phyloP scores from a whole-genome alignment of 257 asterid genomes.

The Solanum bukasovii region DNA sequence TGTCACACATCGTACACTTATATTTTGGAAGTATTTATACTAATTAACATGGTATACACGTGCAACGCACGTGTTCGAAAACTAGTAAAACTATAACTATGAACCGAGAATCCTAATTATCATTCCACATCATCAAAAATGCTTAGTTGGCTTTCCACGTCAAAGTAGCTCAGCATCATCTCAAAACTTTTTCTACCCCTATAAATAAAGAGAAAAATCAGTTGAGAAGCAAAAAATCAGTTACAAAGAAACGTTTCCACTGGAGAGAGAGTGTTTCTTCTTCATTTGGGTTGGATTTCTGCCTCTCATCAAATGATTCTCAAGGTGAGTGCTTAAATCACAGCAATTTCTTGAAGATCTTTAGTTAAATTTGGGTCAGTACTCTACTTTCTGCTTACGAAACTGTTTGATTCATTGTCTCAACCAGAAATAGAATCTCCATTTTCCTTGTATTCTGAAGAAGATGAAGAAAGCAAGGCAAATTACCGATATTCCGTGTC shows the following conservation, averaged over 20 bases:
- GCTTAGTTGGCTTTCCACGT: not conserved
- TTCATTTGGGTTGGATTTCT: not conserved
- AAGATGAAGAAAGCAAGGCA: not conserved
- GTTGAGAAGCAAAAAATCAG: not conserved
- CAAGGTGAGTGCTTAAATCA: not conserved
- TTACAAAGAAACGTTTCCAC: not conserved
- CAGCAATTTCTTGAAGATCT: not conserved
- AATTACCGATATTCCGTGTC: not conserved
- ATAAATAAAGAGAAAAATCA: not conserved
- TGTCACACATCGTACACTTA: too few species aligned
- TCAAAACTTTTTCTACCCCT: not conserved
- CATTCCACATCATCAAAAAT: not conserved
- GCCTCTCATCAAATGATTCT: not conserved
- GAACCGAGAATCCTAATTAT: not conserved
- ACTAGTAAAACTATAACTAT: too few species aligned
- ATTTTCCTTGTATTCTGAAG: not conserved
- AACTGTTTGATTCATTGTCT: not conserved
- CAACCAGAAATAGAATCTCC: not conserved
- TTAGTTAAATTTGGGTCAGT: not conserved
- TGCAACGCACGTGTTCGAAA: too few species aligned
- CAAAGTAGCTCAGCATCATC: too few species aligned
- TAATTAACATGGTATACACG: too few species aligned
- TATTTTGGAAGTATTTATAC: too few species aligned
- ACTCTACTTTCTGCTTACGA: not conserved
- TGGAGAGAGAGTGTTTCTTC: not conserved